phyloP scores from a whole-genome alignment of 2,329 filamentous ascomycete species.

The Meredithiella fracta region DNA sequence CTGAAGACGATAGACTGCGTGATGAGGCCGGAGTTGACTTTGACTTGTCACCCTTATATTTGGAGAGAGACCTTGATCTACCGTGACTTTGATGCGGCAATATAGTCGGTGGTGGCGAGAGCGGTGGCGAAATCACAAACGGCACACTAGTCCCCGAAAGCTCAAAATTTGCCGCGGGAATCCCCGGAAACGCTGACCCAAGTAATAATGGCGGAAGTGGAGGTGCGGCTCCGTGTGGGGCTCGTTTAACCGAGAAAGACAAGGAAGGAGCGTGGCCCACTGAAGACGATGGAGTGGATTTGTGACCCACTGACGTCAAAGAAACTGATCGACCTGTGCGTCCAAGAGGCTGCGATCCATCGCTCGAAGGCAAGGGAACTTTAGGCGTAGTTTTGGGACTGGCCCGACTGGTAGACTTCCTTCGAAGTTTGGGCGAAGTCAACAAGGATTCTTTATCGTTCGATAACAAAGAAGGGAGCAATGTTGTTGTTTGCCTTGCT shows the following conservation, averaged over 20 bases:
- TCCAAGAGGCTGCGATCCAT: not conserved
- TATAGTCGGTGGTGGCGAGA: not conserved
- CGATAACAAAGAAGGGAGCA: not conserved
- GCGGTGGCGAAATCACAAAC: slow-evolving; percentile 5
- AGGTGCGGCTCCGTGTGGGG: not conserved
- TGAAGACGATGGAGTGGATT: slow-evolving; percentile 1
- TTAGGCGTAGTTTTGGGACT: not conserved
- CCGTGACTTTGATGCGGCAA: not conserved
- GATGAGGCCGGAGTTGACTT: slow-evolving; percentile 3
- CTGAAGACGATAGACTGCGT: not conserved
- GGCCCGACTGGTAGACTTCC: not conserved
- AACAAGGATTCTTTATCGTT: not conserved
- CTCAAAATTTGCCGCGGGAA: not conserved
- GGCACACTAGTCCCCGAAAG: not conserved
- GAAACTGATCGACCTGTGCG: slow-evolving; percentile 12
- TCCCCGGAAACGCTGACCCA: not conserved
- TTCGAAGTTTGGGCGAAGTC: not conserved
- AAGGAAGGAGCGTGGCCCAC: not conserved
- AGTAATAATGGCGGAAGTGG: not conserved
- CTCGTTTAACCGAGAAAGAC: not conserved
- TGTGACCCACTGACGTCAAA: slow-evolving; percentile 4
- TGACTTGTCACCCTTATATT: not conserved
- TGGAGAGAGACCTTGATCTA: not conserved
- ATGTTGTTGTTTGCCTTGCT: not conserved
- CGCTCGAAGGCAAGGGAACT: not conserved